Evolutionary conservation across 192 early-diverging fungal genomes (phyloP), one percentile per base, ranked within the genome.

Genomic region (Backusella mclennaniae): DNA sequence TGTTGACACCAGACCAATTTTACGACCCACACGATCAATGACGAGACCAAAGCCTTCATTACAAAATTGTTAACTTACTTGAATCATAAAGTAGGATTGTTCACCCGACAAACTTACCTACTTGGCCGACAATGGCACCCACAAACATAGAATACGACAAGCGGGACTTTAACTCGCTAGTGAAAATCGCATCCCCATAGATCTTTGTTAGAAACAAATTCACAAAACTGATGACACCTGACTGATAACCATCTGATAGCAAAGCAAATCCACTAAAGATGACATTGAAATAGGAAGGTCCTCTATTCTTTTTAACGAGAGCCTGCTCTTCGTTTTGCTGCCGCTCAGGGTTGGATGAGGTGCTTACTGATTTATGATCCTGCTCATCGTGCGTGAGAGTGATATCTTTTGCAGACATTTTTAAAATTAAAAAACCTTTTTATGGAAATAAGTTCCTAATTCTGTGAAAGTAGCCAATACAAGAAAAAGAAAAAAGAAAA

Each of bases 191-290:
- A 14, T 75, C 73, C 0, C 83, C 82, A 49, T 89, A 89, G 41
- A 84, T 81, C 44, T 84, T 82, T 14, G 68, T 74, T 23, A 87
- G 77, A 41, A 84, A 78, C 38, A 86, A 77, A 63, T 87, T 87
- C 70, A 85, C 76, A 44, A 87, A 80, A 19, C 82, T 85, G 63
- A 89, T 83, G 23, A 89, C 81, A 68, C 85, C 85, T 66, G 83
- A 84, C 66, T 89, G 88, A 73, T 89, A 89, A 35, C 88, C 88
- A 84, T 87, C 86, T 1, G 86, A 87, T 36, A 87, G 56, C 15
- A 89, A 73, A 1, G 88, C 88, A 49, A 83, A 75, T 23, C 77
- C 81, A 74, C 76, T 75, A 38, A 77, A 84, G 14, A 84, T 17
- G 15, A 77, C 73, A 67, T 74, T 82, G 69, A 77, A 82, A 52